Percentiles rank a stretch among this genome's conserved stretches.
Conservation (phyloP, 2,329 filamentous ascomycete species). For the Botrytis sinoallii region DNA sequence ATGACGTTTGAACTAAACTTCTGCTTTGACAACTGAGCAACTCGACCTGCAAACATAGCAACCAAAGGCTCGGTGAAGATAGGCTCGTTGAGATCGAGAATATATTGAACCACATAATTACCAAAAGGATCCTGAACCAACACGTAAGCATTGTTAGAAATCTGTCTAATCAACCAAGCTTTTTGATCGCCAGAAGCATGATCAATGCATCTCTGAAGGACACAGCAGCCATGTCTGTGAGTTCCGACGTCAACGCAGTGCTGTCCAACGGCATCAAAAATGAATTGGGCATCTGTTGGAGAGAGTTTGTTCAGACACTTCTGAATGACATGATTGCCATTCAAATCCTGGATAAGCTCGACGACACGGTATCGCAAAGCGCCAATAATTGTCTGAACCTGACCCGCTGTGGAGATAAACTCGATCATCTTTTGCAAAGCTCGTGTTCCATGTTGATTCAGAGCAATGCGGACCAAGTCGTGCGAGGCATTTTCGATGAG, state of each 20-base stretch:
- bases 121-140: conserved; percentile 96
- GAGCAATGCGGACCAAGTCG: conserved; percentile 85
- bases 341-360: conserved; percentile 92
- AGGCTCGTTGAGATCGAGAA: conserved; percentile 87
- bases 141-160: conserved; percentile 82
- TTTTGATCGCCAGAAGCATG: conserved; percentile 91
- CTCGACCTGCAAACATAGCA: conserved; percentile 70
- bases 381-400: conserved; percentile 83
- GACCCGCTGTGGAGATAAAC: conserved; percentile 80
- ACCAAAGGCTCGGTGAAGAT: conserved; percentile 88
- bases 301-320: conserved; percentile 96
- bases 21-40: conserved; percentile 76
- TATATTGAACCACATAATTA: conserved; percentile 99
- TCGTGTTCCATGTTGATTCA: conserved; percentile 96
- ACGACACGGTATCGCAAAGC: conserved; percentile 83
- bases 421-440: conserved; percentile 99
- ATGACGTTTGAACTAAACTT: conserved; percentile 99
- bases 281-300: conserved; percentile 84
- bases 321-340: conserved; percentile 98
- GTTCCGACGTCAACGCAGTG: conserved; percentile 90
- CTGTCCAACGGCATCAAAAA: conserved; percentile 87
- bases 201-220: conserved; percentile 96
- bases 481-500: conserved; percentile 86
- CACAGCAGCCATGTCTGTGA: conserved; percentile 95
- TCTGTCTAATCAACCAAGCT: conserved; percentile 77